phyloP scores from a whole-genome alignment of 1,284 basidiomycete species.

The Puccinia coronata region DNA sequence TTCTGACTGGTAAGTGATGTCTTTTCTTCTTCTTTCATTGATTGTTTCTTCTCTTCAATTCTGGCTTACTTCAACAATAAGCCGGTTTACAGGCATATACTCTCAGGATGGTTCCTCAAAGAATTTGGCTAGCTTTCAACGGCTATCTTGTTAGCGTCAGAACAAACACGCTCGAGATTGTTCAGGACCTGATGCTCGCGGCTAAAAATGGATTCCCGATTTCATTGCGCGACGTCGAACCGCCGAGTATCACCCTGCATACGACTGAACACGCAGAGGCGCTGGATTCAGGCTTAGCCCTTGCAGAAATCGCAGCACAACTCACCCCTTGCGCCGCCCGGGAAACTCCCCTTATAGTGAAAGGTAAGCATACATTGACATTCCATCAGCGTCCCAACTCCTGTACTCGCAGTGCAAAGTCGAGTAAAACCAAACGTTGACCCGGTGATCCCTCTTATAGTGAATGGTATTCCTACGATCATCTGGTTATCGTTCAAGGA shows the following conservation, averaged over 20 bases:
- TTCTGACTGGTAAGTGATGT: neutral
- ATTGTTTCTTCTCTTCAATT: constrained; percentile 12
- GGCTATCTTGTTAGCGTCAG: neutral
- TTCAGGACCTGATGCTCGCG: neutral
- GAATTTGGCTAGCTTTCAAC: constrained; percentile 2
- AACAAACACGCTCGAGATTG: neutral
- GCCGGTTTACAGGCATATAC: neutral
- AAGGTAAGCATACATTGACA: constrained; percentile 1
- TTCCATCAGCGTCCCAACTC: too few relatives aligned
- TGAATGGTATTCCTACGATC: neutral
- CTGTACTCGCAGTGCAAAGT: neutral
- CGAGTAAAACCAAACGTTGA: too few relatives aligned
- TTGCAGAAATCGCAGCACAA: neutral
- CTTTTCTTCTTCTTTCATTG: neutral
- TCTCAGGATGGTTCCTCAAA: neutral
- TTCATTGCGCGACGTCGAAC: neutral
- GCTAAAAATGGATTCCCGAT: neutral
- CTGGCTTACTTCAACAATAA: neutral
- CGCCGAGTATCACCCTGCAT: neutral
- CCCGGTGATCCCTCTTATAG: too few relatives aligned
- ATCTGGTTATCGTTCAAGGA: constrained; percentile 1
- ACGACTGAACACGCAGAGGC: too few relatives aligned
- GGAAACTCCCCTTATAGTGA: too few relatives aligned
- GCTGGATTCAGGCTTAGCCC: neutral
- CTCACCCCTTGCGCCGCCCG: neutral